These are phyloP conservation scores for Suillus subaureus DNA, from an alignment of 768 basidiomycete genomes.

Conservation along the genomic window DNA sequence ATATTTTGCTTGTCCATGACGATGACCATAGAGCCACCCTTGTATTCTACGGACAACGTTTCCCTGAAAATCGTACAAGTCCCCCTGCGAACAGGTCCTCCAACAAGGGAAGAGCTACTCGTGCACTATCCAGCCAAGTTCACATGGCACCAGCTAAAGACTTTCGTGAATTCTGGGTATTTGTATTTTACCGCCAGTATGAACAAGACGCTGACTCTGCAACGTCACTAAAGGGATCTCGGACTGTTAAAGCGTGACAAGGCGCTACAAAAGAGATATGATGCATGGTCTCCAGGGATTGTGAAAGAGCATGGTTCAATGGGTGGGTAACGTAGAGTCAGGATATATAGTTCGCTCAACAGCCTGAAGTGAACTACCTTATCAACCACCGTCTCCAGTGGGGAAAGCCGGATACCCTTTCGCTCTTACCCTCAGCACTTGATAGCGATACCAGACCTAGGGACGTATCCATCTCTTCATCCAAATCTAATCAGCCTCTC, in stretches of 20 bases:
- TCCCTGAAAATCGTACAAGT: conserved; percentile 26
- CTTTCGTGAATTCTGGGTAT: conserved; percentile 79
- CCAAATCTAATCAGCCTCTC: conserved; percentile 12
- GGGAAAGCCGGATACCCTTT: conserved; percentile 68
- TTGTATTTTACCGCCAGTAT: conserved; percentile 18
- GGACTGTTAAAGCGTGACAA: conserved; percentile 77
- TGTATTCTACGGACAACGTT: neutral
- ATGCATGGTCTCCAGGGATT: conserved; percentile 57
- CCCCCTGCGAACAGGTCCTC: conserved; percentile 57
- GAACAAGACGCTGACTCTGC: neutral
- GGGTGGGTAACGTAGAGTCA: conserved; percentile 44
- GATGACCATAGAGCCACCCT: conserved; percentile 13
- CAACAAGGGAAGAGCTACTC: conserved; percentile 67
- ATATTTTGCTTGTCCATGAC: neutral
- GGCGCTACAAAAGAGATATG: conserved; percentile 67
- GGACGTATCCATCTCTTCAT: neutral
- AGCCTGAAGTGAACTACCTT: conserved; percentile 66
- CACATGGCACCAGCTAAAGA: conserved; percentile 75
- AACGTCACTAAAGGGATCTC: too few relatives aligned
- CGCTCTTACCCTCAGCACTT: conserved; percentile 59
- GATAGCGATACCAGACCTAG: conserved; percentile 26
- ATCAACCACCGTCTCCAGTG: conserved; percentile 69
- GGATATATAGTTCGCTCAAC: conserved; percentile 1
- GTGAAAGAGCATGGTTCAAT: conserved; percentile 63
- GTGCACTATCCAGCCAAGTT: conserved; percentile 74